A percentile compares a stretch with the other conserved stretches of the same genome.
These are phyloP conservation scores for Exsudoporus frostii DNA, from an alignment of 768 basidiomycete genomes.

Conservation along the genomic window DNA sequence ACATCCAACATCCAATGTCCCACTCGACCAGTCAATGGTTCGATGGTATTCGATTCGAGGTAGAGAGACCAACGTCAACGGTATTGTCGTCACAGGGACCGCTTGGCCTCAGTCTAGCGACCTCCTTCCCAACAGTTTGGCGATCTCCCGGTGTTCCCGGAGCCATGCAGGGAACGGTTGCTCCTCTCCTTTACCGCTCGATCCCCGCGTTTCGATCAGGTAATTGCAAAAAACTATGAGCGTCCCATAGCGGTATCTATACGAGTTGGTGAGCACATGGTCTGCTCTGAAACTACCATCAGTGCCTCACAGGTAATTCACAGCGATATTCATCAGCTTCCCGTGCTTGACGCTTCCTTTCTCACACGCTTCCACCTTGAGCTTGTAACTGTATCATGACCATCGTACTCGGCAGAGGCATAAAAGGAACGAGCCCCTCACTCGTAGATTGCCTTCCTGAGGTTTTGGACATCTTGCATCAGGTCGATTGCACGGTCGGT, in stretches of 20 bases:
- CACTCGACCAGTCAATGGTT: not conserved
- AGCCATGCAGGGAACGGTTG: constrained; percentile 81
- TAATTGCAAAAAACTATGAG: constrained; percentile 95
- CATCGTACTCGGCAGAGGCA: constrained; percentile 2
- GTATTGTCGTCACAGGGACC: not conserved
- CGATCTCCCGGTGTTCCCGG: constrained; percentile 79
- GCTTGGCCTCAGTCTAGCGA: constrained; percentile 58
- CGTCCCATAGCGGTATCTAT: constrained; percentile 82
- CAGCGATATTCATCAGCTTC: constrained; percentile 69
- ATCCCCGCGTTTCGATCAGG: constrained; percentile 65
- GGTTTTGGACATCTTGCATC: constrained; percentile 96
- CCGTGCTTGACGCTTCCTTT: constrained; percentile 74
- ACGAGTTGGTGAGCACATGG: constrained; percentile 4
- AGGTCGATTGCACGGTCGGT: constrained; percentile 87
- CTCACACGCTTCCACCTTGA: constrained; percentile 82
- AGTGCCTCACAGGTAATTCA: constrained; percentile 78
- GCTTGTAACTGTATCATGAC: constrained; percentile 65
- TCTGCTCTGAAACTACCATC: constrained; percentile 5
- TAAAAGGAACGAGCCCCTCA: constrained; percentile 38
- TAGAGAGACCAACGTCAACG: too few species aligned
- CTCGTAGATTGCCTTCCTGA: constrained; percentile 94
- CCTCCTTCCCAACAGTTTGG: constrained; percentile 60
- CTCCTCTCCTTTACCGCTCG: constrained; percentile 35
- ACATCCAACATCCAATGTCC: not conserved
- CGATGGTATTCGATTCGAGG: not conserved